Evolutionary conservation across 1,284 basidiomycete species (phyloP), one percentile per base, ranked within the genome.

Genomic region (Agroathelia rolfsii): DNA sequence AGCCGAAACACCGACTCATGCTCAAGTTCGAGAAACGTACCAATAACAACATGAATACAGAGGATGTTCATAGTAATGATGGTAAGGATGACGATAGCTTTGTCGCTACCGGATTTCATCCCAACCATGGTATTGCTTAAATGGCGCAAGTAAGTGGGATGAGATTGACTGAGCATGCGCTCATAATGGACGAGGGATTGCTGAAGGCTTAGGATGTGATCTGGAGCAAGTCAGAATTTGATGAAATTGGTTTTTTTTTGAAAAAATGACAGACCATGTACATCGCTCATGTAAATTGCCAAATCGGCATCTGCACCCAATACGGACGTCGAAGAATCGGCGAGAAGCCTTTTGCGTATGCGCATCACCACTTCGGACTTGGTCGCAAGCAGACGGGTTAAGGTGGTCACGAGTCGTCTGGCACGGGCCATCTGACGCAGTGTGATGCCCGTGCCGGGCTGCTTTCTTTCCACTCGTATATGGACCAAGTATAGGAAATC

Each of bases 201-300:
- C 46, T 93, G 83, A 42, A 96, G 65, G 2, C 87, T 80, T 18
- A 93, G 56, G 42, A 96, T 90, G 55, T 97, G 93, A 58, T 97
- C 89, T 89, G 41, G 6, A 26, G 25, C 35, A 11, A 28, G 11
- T 20, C 37, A 30, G 35, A 16, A 34, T 34, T 28, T 7, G 16
- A 7, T 20, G 27, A 15, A 17, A 21, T 9, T 19, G 27, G 9
- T 24, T 2, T 17, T 29, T 20, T 10, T 28, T 7, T 11, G 12
- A 21, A 20, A 9, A 13, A 33, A n/a, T 10, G 23, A 48, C 62
- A 36, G 41, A 87, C 87, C 90, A 65, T 93, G 85, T 3, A 97
- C 73, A 54, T 97, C 93, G 28, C 87, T 88, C 59, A 95, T 75
- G 53, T 96, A 92, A 11, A 92, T 85, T 4, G 72, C 79, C 22